A percentile compares a stretch with the other conserved stretches of the same genome.
Evolutionary conservation across 805 yeast species (phyloP).

Genomic region (Yarrowia bubula): DNA sequence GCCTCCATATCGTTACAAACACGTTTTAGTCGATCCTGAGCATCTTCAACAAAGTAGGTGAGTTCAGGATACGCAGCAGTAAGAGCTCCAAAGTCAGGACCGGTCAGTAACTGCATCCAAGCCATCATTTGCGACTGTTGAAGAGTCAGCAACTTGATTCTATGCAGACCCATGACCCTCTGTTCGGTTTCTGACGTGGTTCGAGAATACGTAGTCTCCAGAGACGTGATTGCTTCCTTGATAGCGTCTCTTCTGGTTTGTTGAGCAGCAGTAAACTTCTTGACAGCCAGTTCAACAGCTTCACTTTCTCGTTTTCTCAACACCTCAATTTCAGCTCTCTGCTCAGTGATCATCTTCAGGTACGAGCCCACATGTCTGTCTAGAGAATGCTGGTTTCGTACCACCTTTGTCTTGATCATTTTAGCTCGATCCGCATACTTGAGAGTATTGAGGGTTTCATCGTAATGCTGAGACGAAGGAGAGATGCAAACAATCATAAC

Average conservation of each 20-base stretch:
- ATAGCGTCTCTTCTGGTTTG: slow-evolving; percentile 27
- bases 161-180: slow-evolving; percentile 3
- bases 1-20: slow-evolving; percentile 9
- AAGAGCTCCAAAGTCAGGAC: slow-evolving; percentile 4
- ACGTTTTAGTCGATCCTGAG: not conserved
- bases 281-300: slow-evolving; percentile 28
- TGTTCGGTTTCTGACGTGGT: slow-evolving; percentile 26
- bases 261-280: slow-evolving; percentile 25
- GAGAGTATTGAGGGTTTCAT: slow-evolving; percentile 86
- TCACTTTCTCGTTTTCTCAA: slow-evolving; percentile 48
- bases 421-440: slow-evolving; percentile 91
- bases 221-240: slow-evolving; percentile 29
- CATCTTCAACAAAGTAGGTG: not conserved
- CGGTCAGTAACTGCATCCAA: not conserved
- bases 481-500: slow-evolving; percentile 94
- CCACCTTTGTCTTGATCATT: slow-evolving; percentile 77
- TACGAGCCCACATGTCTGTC: slow-evolving; percentile 84
- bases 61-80: not conserved
- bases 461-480: slow-evolving; percentile 83
- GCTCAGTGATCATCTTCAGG: slow-evolving; percentile 79
- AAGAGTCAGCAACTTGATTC: not conserved
- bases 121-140: not conserved
- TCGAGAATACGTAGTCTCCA: slow-evolving; percentile 22
- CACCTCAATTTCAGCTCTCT: slow-evolving; percentile 68
- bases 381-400: slow-evolving; percentile 69